These are phyloP conservation scores for Pachysandra terminalis DNA, from an alignment of 164 flowering plant genomes.

Conservation along the genomic window DNA sequence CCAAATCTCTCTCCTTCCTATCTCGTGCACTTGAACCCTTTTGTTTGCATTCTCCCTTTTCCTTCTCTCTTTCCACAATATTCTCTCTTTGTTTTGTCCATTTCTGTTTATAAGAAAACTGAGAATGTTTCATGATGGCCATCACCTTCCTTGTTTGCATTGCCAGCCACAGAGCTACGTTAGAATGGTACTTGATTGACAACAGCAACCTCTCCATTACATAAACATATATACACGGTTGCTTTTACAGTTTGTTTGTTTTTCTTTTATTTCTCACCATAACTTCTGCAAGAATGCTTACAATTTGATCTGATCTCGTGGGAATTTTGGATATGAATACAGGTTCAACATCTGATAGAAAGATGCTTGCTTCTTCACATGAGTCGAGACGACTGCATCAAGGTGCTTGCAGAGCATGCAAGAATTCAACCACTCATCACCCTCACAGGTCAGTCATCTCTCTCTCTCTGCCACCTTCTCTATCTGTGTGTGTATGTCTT, in stretches of 20 bases:
- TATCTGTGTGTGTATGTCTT: background rate
- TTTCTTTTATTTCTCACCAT: too few relatives aligned
- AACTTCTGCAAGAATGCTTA: too few relatives aligned
- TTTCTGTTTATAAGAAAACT: slow-evolving; percentile 4
- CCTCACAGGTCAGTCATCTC: slow-evolving; percentile 55
- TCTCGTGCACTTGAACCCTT: slow-evolving; percentile 19
- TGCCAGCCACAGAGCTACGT: slow-evolving; percentile 72
- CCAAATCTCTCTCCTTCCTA: background rate
- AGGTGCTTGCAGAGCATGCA: slow-evolving; percentile 61
- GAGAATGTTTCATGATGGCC: slow-evolving; percentile 24
- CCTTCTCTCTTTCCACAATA: background rate
- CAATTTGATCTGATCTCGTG: background rate
- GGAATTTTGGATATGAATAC: slow-evolving; percentile 16
- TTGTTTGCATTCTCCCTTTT: slow-evolving; percentile 7
- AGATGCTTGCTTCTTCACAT: slow-evolving; percentile 73
- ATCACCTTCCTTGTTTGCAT: slow-evolving; percentile 57
- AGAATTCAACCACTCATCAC: slow-evolving; percentile 60
- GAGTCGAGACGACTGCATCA: slow-evolving; percentile 62
- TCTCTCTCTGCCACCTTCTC: too few relatives aligned
- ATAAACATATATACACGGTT: too few relatives aligned
- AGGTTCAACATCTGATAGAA: slow-evolving; percentile 89
- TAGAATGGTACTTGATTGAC: slow-evolving; percentile 45
- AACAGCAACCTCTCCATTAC: background rate
- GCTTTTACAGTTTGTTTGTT: too few relatives aligned
- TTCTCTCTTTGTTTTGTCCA: slow-evolving; percentile 33